Conservation (phyloP, 2,329 filamentous ascomycete species). For the Penicillium corylophilum region DNA sequence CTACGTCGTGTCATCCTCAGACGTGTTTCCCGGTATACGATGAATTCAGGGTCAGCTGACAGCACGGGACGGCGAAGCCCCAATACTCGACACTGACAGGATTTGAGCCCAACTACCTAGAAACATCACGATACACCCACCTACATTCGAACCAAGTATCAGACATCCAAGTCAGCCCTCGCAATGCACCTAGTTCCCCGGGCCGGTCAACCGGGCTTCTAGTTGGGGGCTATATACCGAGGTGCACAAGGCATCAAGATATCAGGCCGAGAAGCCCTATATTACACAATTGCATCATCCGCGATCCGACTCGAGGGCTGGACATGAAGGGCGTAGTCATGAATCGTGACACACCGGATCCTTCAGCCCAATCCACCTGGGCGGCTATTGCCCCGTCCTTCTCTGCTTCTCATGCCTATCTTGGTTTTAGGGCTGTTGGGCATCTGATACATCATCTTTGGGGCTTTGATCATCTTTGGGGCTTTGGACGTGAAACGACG, state of each 20-base stretch:
- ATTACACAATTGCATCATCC: conserved; percentile 9
- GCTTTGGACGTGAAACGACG: background rate
- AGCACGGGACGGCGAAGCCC: background rate
- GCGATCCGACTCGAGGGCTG: background rate
- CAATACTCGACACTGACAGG: background rate
- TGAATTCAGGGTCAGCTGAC: conserved; percentile 3
- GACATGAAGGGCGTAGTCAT: background rate
- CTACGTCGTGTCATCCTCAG: background rate
- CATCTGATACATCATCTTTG: background rate
- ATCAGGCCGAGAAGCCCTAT: conserved; percentile 9
- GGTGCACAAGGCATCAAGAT: conserved; percentile 1
- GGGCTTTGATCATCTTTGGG: background rate
- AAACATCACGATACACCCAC: background rate
- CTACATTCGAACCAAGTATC: background rate
- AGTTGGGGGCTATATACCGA: conserved; percentile 8
- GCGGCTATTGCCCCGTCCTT: background rate
- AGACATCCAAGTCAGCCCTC: conserved; percentile 3
- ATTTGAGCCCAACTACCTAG: no score
- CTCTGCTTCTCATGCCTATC: background rate
- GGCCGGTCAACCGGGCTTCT: conserved; percentile 10
- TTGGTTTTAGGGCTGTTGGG: background rate
- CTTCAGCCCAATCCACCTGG: background rate
- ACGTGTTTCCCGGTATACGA: background rate
- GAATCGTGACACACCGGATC: background rate
- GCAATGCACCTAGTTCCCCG: conserved; percentile 8